Evolutionary conservation across 305 asterid species (phyloP).

Genomic region (Ajuga reptans): DNA sequence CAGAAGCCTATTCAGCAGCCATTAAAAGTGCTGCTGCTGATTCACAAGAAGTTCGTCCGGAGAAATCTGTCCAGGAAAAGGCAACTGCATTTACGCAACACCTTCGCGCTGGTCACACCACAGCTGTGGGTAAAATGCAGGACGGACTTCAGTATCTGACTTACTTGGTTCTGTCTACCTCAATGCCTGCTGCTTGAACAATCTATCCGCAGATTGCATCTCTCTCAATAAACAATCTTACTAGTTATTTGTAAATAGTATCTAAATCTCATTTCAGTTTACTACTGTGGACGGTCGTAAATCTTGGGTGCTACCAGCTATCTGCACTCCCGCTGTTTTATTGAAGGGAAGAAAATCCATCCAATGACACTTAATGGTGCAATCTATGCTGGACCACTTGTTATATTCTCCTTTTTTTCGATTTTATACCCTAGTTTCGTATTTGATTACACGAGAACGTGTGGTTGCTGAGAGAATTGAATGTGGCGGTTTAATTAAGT

Average conservation of each 20-base stretch:
- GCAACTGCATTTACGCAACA: slow-evolving; percentile 43
- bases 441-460: no score
- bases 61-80: slow-evolving; percentile 61
- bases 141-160: slow-evolving; percentile 70
- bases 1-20: slow-evolving; percentile 69
- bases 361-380: background rate
- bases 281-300: background rate
- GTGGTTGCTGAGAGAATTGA: no score
- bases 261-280: background rate
- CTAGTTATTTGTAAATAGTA: slow-evolving; percentile 23
- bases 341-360: slow-evolving; percentile 22
- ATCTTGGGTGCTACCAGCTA: background rate
- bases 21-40: slow-evolving; percentile 48
- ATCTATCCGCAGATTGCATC: slow-evolving; percentile 10
- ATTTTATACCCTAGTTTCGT: background rate
- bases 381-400: background rate
- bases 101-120: slow-evolving; percentile 55
- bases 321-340: slow-evolving; percentile 26
- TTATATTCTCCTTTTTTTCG: background rate
- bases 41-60: slow-evolving; percentile 33
- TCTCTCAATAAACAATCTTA: background rate
- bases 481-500: no score
- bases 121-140: slow-evolving; percentile 64
- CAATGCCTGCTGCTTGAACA: slow-evolving; percentile 53
- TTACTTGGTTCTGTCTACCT: slow-evolving; percentile 47